These are phyloP conservation scores for Amborella trichopoda DNA, from an alignment of 164 flowering plant genomes.

Conservation along the genomic window DNA sequence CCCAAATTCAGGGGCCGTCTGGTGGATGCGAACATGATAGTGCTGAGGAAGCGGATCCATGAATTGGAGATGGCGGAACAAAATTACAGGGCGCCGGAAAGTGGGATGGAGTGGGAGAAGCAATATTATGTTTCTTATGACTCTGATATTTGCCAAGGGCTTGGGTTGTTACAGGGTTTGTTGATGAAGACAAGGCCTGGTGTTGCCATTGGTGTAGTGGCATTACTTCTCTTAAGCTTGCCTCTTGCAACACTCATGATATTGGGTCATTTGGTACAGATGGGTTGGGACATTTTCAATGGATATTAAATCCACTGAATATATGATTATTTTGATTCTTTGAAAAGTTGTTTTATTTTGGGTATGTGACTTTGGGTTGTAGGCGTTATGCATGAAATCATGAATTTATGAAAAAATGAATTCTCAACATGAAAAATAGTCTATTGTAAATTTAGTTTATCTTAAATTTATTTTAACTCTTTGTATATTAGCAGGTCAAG, in stretches of 20 bases:
- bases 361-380: too few species aligned
- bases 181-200: constrained; percentile 52
- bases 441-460: too few species aligned
- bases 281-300: too few species aligned
- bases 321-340: too few species aligned
- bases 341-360: too few species aligned
- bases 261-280: constrained; percentile 13
- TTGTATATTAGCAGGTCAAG: too few species aligned
- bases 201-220: constrained; percentile 29
- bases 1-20: constrained; percentile 9
- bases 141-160: constrained; percentile 20
- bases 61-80: constrained; percentile 43
- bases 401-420: too few species aligned
- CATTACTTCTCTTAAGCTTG: constrained; percentile 24
- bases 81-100: constrained; percentile 27
- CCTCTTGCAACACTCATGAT: constrained; percentile 16
- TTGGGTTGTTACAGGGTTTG: constrained; percentile 32
- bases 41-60: constrained; percentile 25
- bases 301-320: too few species aligned
- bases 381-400: too few species aligned
- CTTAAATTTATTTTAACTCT: too few species aligned
- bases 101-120: constrained; percentile 66
- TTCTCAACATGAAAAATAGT: too few species aligned
- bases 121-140: constrained; percentile 21
- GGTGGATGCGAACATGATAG: constrained; percentile 33